Evolutionary conservation across 208 protist genomes (phyloP).

Genomic region (Trypanosoma rangeli): DNA sequence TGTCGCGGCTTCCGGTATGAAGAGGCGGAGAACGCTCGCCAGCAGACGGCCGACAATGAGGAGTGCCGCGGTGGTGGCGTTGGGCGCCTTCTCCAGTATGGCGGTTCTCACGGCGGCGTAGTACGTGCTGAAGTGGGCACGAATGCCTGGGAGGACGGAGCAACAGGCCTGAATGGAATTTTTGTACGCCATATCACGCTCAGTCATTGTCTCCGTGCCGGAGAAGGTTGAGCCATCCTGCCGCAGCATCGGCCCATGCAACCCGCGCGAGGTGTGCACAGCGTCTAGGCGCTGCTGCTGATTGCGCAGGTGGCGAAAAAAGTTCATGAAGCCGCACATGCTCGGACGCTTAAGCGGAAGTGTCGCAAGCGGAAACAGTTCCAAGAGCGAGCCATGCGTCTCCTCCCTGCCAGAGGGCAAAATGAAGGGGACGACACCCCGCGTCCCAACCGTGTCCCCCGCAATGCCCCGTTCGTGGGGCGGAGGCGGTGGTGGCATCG

Average conservation of each 20-base stretch:
- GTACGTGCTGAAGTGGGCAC: background rate
- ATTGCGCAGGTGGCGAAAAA: background rate
- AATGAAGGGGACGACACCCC: background rate
- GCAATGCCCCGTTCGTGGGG: background rate
- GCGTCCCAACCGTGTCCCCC: background rate
- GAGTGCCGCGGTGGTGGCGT: slow-evolving; percentile 9
- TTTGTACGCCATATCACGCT: background rate
- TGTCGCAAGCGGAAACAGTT: background rate
- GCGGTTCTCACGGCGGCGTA: background rate
- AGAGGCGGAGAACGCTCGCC: slow-evolving; percentile 9
- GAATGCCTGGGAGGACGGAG: slow-evolving; percentile 7
- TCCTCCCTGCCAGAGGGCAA: background rate
- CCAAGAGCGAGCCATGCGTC: background rate
- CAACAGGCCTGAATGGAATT: slow-evolving; percentile 4
- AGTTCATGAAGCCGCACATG: background rate
- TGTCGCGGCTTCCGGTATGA: slow-evolving; percentile 3
- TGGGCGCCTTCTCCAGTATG: background rate
- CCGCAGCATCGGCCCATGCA: background rate
- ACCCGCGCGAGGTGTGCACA: background rate
- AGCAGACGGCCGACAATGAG: slow-evolving; percentile 11
- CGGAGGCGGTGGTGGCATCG: no score
- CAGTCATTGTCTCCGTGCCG: background rate
- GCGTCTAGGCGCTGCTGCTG: background rate
- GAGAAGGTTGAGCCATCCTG: background rate
- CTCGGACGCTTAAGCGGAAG: background rate